Evolutionary conservation across 768 basidiomycete species (phyloP), one percentile per base, ranked within the genome.

Genomic region (Lactarius trivialis): DNA sequence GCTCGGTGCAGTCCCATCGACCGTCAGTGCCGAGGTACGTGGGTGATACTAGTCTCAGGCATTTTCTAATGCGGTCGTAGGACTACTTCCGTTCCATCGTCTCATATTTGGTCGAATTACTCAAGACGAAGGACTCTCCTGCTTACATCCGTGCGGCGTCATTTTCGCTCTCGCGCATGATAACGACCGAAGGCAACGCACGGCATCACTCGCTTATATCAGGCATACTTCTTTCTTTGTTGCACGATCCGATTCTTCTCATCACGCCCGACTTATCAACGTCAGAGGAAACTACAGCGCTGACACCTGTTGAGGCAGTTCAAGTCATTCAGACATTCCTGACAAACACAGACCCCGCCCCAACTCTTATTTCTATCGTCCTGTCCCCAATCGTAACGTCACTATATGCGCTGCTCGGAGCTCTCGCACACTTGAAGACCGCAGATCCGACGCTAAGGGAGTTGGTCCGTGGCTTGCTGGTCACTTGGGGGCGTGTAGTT

Each of bases 271-370:
- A 39, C 60, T 30, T 63, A 4, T 33, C 55, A 39, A 17, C 49
- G 8, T 43, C 53, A 64, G 60, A 55, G 45, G 43, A 33, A 56
- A 24, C 55, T 41, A 28, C 49, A 49, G 9, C 53, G 37, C 45
- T 56, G 55, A 37, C 61, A 3, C 75, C 83, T 5, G 71, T 73
- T 21, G 71, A 71, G 15, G 77, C 82, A 3, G 71, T 90, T n/a
- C 73, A 75, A 7, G 78, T 73, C 5, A 71, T 93, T 21, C 75
- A 80, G 55, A 76, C 77, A 0, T 74, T 95, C 30, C 73, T 91
- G 3, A 79, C 85, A 6, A 89, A 93, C 66, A 83, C 85, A 6
- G 91, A 95, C 65, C 91, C 92, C 6, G 87, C 89, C 4, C 88
- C 91, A 0, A 71, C 74, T 2, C 77, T 91, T 45, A 79, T 91